Percentiles rank a stretch among this genome's conserved stretches.
Conservation (phyloP, 2,329 filamentous ascomycete genomes). For the Arachnomyces sp. region DNA sequence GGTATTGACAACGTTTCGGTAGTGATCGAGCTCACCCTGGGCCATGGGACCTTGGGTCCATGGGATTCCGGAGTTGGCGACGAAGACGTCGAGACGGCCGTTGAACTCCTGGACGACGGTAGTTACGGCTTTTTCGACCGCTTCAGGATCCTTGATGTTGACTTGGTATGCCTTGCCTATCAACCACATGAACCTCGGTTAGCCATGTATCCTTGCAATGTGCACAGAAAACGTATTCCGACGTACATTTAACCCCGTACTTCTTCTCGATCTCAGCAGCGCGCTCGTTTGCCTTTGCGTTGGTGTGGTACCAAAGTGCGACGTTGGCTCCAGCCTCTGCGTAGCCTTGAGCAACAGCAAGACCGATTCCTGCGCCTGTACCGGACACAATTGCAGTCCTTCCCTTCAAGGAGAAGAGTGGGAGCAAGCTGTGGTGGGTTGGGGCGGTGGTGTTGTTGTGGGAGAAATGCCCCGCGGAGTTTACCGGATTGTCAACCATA, state of each 20-base stretch:
- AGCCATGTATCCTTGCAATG: not conserved
- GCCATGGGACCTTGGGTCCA: slow-evolving; percentile 64
- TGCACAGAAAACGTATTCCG: not conserved
- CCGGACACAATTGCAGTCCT: slow-evolving; percentile 64
- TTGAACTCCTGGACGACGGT: slow-evolving; percentile 56
- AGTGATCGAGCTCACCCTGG: slow-evolving; percentile 57
- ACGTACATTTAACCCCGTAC: slow-evolving; percentile 61
- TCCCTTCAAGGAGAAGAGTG: slow-evolving; percentile 62
- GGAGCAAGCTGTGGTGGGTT: slow-evolving; percentile 47
- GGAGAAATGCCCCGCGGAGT: slow-evolving; percentile 40
- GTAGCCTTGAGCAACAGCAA: slow-evolving; percentile 55
- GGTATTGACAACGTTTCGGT: slow-evolving; percentile 60
- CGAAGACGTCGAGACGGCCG: slow-evolving; percentile 67
- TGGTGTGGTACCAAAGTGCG: slow-evolving; percentile 65
- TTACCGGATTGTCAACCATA: not conserved
- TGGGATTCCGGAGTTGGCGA: slow-evolving; percentile 69
- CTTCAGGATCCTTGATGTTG: slow-evolving; percentile 36
- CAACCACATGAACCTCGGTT: not conserved
- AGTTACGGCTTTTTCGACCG: slow-evolving; percentile 36
- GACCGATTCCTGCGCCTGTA: slow-evolving; percentile 62
- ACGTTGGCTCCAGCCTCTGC: slow-evolving; percentile 67
- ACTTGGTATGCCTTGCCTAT: slow-evolving; percentile 45
- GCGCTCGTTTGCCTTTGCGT: slow-evolving; percentile 55
- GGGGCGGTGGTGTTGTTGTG: slow-evolving; percentile 51
- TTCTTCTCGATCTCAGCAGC: slow-evolving; percentile 57